Evolutionary conservation across 805 yeast genomes (phyloP), one percentile per base, ranked within the genome.

Genomic region (Yarrowia sp.): DNA sequence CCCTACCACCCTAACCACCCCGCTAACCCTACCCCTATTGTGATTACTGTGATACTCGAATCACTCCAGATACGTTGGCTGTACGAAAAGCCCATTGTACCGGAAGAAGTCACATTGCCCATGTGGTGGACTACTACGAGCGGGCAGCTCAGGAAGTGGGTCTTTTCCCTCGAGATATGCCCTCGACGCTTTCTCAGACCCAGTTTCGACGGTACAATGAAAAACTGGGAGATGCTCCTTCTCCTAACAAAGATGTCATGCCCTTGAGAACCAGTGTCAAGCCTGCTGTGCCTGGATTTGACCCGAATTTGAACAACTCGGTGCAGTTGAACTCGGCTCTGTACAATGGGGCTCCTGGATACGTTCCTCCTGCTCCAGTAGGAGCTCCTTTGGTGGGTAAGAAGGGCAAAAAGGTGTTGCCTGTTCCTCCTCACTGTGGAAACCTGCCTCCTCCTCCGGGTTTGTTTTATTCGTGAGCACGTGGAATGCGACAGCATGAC

Each of bases 41-140:
- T 75, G 95, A 88, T 69, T 91, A 90, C 73, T 91, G 97, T 73
- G 85, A 85, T 71, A 84, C 80, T 76, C 67, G 88, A 70, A 77
- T 92, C 66, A 91, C 97, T 1, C 97, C 91, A 73, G 96, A 90
- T 75, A 88, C 95, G n/a, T 79, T 85, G 70, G 88, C 95, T 76
- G 97, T 91, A 64, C 77, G 96, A 22, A 87, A 88, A 71, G 85
- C 91, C 44, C 97, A 91, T 75, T 74, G 89, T 44, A 78, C 82
- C 41, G 97, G 97, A 10, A 84, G 83, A 70, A 87, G 89, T 74
- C 97, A 91, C 74, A 78, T 89, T 46, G 81, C 83, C 67, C 80
- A 82, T 63, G 89, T 88, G 59, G 85, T 91, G 66, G 88, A 87
- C 65, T 90, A 89, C 77, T 91, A 89, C 72, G 89, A 88, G 69